Evolutionary conservation across 2,329 filamentous ascomycete genomes (phyloP), one percentile per base, ranked within the genome.

Genomic region (Calonectria naviculata): DNA sequence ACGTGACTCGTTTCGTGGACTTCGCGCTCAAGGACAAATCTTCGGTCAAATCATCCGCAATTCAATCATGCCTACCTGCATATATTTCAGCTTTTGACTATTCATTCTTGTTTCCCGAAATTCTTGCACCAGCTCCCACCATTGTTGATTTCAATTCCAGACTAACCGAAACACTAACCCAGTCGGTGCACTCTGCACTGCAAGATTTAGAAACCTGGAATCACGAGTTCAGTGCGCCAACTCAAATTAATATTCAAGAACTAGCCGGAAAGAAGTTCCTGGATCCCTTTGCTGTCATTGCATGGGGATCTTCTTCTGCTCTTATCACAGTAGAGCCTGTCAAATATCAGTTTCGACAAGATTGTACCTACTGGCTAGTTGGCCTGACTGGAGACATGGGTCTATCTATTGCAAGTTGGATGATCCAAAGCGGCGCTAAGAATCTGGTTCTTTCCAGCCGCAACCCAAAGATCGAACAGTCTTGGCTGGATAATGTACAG

Each of bases 311-410:
- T 21, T 31, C 24, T n/a, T 61, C 56, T 12, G 9, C 44, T 8
- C 19, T 38, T 44, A 17, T 42, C 15, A 31, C 56, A 2, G 26
- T 61, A 10, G 38, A 61, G 9, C 56, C 56, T 3, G 56, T 61
- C 17, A 61, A 44, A 10, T 61, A 29, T 31, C 56, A 42, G 17
- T 61, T 64, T 31, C n/a, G 61, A n/a, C 34, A 19, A 8, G 56
- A 67, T 29, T 36, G 36, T 19, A 67, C 65, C 5, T 67, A 67
- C 26, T 49, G 44, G 31, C 65, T 67, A 9, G 65, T 67, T 24
- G 65, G 65, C 5, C 29, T 67, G 7, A 49, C 42, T 10, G 65
- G 44, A 24, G 42, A 67, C 12, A 52, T 67, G 42, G 65, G 65
- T 13, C 19, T 42, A 36, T 67, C 65, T 3, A 36, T 67, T n/a